phyloP scores from a whole-genome alignment of 2,329 filamentous ascomycete genomes.

The Pseudocercospora vitis region DNA sequence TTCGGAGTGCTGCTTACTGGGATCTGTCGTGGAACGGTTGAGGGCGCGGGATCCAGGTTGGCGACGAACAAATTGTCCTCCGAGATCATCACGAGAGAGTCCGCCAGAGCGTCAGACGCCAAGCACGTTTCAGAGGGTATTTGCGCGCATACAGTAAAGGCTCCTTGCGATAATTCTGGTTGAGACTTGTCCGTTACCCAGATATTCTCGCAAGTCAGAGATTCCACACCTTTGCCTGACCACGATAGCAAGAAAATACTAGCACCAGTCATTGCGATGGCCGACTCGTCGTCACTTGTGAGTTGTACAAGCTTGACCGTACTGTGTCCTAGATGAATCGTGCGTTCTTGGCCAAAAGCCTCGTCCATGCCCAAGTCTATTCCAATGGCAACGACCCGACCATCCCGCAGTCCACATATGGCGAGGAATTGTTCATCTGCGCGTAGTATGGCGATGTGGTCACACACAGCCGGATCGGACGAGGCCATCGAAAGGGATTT shows the following conservation, averaged over 20 bases:
- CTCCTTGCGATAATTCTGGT: slow-evolving; percentile 31
- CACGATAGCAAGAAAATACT: slow-evolving; percentile 32
- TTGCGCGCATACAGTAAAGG: slow-evolving; percentile 26
- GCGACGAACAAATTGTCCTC: slow-evolving; percentile 28
- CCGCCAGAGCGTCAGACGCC: slow-evolving; percentile 25
- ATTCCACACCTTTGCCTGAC: slow-evolving; percentile 16
- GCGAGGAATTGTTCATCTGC: slow-evolving; percentile 14
- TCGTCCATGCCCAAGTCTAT: slow-evolving; percentile 13
- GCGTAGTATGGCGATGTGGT: slow-evolving; percentile 29
- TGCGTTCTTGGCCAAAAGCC: slow-evolving; percentile 14
- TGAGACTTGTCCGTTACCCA: slow-evolving; percentile 33
- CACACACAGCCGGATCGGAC: slow-evolving; percentile 25
- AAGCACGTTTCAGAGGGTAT: slow-evolving; percentile 28
- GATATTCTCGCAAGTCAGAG: slow-evolving; percentile 28
- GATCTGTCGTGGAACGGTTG: slow-evolving; percentile 34
- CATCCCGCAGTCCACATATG: slow-evolving; percentile 35
- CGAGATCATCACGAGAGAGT: slow-evolving; percentile 29
- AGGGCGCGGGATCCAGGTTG: slow-evolving; percentile 15
- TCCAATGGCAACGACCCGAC: slow-evolving; percentile 25
- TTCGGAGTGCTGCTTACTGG: slow-evolving; percentile 33
- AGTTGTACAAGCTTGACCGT: slow-evolving; percentile 30
- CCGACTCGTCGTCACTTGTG: slow-evolving; percentile 15
- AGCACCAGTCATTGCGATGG: slow-evolving; percentile 30
- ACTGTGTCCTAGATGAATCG: slow-evolving; percentile 28
- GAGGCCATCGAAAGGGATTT: slow-evolving; percentile 7